Evolutionary conservation across 192 early-diverging fungal genomes (phyloP).

Genomic region (Coemansia sp.): DNA sequence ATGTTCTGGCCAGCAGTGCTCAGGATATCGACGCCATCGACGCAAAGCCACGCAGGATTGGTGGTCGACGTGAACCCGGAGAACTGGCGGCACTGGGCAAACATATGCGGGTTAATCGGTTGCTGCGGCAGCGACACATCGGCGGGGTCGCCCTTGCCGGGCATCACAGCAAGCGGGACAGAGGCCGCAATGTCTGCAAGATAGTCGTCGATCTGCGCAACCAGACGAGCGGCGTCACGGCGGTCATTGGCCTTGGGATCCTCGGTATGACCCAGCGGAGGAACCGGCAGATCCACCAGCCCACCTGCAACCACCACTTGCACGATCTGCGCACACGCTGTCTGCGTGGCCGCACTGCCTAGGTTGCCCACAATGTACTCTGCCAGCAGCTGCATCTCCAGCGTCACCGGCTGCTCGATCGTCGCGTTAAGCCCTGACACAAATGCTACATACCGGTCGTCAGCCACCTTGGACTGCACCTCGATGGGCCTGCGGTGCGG

Average conservation of each 20-base stretch:
- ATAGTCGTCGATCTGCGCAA: slow-evolving; percentile 62
- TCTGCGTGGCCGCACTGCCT: slow-evolving; percentile 62
- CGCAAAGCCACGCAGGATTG: slow-evolving; percentile 75
- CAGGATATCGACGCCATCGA: slow-evolving; percentile 71
- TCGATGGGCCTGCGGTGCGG: too few species aligned
- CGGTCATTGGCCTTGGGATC: slow-evolving; percentile 54
- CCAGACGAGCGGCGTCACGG: slow-evolving; percentile 46
- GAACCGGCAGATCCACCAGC: slow-evolving; percentile 49
- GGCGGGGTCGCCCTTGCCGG: slow-evolving; percentile 79
- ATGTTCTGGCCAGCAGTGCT: slow-evolving; percentile 86
- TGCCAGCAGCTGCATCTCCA: slow-evolving; percentile 70
- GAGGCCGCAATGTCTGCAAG: slow-evolving; percentile 63
- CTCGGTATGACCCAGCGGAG: slow-evolving; percentile 50
- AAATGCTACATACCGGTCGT: slow-evolving; percentile 72
- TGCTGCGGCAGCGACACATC: slow-evolving; percentile 83
- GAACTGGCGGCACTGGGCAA: slow-evolving; percentile 59
- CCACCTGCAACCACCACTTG: slow-evolving; percentile 80
- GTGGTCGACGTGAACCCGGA: slow-evolving; percentile 69
- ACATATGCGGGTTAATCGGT: slow-evolving; percentile 72
- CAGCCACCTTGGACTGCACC: slow-evolving; percentile 11
- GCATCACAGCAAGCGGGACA: slow-evolving; percentile 75
- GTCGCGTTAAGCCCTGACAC: slow-evolving; percentile 76
- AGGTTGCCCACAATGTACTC: slow-evolving; percentile 80
- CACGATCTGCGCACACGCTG: slow-evolving; percentile 57
- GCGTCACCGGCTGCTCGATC: slow-evolving; percentile 37